Base-by-base conservation (phyloP, 139 green algal species). In the Gonium pectorale region DNA sequence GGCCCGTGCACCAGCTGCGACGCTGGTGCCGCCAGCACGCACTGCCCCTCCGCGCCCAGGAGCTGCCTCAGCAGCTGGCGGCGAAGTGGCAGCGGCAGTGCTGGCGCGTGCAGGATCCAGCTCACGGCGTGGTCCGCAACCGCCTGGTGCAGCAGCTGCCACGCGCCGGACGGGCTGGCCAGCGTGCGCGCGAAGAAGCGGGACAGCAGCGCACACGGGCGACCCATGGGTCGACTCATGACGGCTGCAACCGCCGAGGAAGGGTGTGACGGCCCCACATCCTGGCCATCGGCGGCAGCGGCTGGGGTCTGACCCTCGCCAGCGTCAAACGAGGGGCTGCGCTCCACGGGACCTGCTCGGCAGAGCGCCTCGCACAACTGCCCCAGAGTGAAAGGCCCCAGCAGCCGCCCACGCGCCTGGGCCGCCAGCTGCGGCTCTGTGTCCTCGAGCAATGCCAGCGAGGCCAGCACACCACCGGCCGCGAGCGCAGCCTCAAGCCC, bases 51-150 rank as follows among this genome's bases (percentile, higher is more conserved):
- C 27, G 40, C 24, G 7, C 62, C 77, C 77, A 83, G 59, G n/a
- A 83, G 77, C 62, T 51, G 60, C 44, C 77, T 60, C n/a, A 83
- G 43, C 77, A 83, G 24, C 60, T 66, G 43, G 5, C 63, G 77
- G 0, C 77, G 77, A 41, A 74, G 44, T 31, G 41, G 27, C 59
- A 83, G 44, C 24, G 77, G 77, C 62, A 83, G 77, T 21, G 31
- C 40, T 8, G 17, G 19, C 31, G 62, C 62, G 31, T 73, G 62
- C 31, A 83, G 63, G 43, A 83, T 41, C 62, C 38, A 64, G 38
- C 43, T 27, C 26, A 83, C 62, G 0, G 62, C 77, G 60, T 83
- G 77, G 4, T 83, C 77, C 24, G 60, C 11, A 3, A 83, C 77
- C 38, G 24, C 31, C 60, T 38, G 43, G 22, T 31, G 54, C 60